A percentile compares a stretch with the other conserved stretches of the same genome.
These are phyloP conservation scores for Stygiomarasmius scandens DNA, from an alignment of 1,284 basidiomycete species.

Conservation along the genomic window DNA sequence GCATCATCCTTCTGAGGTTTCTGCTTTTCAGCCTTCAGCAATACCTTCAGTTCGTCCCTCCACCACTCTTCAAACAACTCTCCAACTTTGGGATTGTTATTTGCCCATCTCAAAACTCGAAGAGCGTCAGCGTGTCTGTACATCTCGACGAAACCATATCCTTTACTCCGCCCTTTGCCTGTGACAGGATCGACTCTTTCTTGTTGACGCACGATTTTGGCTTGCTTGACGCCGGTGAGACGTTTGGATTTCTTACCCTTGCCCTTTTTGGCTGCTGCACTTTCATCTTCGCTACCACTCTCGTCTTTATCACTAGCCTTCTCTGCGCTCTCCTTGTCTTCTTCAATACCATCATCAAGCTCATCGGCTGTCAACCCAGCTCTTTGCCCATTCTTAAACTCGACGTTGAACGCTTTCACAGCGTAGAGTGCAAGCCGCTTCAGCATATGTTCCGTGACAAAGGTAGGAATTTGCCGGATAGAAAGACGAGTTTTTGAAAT, in stretches of 20 bases:
- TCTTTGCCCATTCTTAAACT: constrained; percentile 72
- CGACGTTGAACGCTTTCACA: constrained; percentile 76
- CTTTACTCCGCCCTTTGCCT: constrained; percentile 85
- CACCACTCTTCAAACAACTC: constrained; percentile 79
- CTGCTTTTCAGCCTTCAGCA: constrained; percentile 64
- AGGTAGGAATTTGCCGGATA: constrained; percentile 90
- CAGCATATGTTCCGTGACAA: constrained; percentile 86
- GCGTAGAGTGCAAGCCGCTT: constrained; percentile 89
- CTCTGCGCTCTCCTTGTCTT: constrained; percentile 23
- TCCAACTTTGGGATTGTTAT: constrained; percentile 78
- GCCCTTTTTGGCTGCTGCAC: constrained; percentile 22
- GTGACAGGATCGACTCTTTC: constrained; percentile 89
- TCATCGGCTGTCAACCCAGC: constrained; percentile 76
- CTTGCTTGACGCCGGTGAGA: constrained; percentile 75
- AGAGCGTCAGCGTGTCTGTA: constrained; percentile 86
- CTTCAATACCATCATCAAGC: constrained; percentile 40
- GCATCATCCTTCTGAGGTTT: constrained; percentile 49
- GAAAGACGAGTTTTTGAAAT: constrained; percentile 94
- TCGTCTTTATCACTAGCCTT: constrained; percentile 26
- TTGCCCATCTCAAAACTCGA: constrained; percentile 91
- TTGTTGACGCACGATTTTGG: constrained; percentile 86
- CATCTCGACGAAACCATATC: constrained; percentile 97
- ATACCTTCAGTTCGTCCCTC: constrained; percentile 76
- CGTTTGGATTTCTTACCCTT: constrained; percentile 45
- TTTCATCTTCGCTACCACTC: constrained; percentile 20